Conservation (phyloP, 768 basidiomycete genomes). For the Suillus spraguei region DNA sequence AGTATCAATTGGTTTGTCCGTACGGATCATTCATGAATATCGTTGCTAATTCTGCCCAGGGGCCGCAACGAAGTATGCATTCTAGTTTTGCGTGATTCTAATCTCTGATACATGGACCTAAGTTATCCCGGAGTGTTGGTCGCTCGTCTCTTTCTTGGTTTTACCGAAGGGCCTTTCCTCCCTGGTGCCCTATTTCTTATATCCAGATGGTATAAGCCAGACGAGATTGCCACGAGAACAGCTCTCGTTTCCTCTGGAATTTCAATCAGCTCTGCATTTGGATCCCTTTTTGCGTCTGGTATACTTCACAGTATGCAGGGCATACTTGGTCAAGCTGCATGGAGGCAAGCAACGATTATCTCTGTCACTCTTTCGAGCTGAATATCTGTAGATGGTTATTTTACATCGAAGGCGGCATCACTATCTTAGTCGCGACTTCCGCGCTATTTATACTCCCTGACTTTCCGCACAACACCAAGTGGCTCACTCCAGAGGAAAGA, state of each 20-base stretch:
- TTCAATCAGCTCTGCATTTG: slow-evolving; percentile 47
- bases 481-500: background rate
- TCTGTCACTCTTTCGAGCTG: background rate
- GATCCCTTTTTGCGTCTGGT: slow-evolving; percentile 51
- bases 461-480: background rate
- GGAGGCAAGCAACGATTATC: slow-evolving; percentile 34
- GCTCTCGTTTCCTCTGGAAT: slow-evolving; percentile 40
- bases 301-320: slow-evolving; percentile 41
- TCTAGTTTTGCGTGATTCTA: background rate
- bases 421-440: background rate
- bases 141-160: slow-evolving; percentile 46
- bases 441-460: background rate
- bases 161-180: slow-evolving; percentile 34
- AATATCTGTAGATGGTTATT: slow-evolving; percentile 5
- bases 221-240: slow-evolving; percentile 20
- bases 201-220: background rate
- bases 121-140: slow-evolving; percentile 28
- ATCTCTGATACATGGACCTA: background rate
- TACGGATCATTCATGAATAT: background rate
- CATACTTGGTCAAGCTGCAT: slow-evolving; percentile 30
- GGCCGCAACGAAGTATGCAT: slow-evolving; percentile 6
- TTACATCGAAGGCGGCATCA: background rate
- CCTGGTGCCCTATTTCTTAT: slow-evolving; percentile 21
- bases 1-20: slow-evolving; percentile 29
- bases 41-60: background rate